Evolutionary conservation across 2,329 filamentous ascomycete species (phyloP).

Genomic region (Blumeriella jaapii): DNA sequence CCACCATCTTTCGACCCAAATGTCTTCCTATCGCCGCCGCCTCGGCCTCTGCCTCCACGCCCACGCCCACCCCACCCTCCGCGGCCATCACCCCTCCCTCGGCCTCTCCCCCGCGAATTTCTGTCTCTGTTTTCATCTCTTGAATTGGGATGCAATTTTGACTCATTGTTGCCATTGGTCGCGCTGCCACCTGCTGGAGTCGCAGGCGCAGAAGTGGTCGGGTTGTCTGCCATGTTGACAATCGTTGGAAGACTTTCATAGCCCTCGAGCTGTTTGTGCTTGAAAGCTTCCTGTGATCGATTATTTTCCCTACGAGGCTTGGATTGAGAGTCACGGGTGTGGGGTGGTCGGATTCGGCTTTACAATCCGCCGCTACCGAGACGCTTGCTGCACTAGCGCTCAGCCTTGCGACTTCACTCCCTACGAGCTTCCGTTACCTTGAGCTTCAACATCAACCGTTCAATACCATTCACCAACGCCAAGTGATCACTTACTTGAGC

Average conservation of each 20-base stretch:
- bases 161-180: conserved; percentile 9
- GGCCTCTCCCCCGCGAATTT: conserved; percentile 12
- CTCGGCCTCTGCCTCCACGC: conserved; percentile 15
- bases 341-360: too few species aligned
- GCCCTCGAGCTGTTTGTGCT: not conserved
- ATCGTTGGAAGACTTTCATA: conserved; percentile 17
- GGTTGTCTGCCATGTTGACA: conserved; percentile 21
- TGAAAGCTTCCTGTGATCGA: too few species aligned
- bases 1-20: conserved; percentile 23
- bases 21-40: conserved; percentile 39
- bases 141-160: conserved; percentile 6
- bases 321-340: too few species aligned
- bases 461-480: too few species aligned
- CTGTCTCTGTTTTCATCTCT: conserved; percentile 6
- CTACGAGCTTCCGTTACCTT: too few species aligned
- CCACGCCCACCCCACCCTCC: conserved; percentile 16
- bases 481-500: conserved; percentile 1
- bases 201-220: conserved; percentile 10
- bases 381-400: too few species aligned
- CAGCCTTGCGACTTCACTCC: too few species aligned
- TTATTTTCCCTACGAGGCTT: too few species aligned
- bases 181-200: conserved; percentile 1
- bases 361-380: too few species aligned
- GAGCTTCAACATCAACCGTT: too few species aligned
- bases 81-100: conserved; percentile 7